phyloP scores from a whole-genome alignment of 768 basidiomycete genomes.

The Arthromyces matolae region DNA sequence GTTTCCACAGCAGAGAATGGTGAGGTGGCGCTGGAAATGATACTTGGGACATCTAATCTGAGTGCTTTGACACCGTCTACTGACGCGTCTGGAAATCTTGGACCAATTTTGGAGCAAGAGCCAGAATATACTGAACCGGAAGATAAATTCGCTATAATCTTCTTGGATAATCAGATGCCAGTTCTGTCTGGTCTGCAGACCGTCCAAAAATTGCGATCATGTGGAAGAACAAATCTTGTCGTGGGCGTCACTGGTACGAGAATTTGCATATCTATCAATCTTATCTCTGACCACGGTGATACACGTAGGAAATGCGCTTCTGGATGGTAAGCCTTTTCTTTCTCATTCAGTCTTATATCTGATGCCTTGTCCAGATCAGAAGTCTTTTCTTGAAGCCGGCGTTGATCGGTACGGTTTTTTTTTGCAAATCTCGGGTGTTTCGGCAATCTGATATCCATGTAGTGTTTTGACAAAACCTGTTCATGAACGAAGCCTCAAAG shows the following conservation, averaged over 20 bases:
- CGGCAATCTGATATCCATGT: conserved; percentile 11
- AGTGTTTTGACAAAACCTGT: conserved; percentile 83
- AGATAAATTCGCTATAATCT: conserved; percentile 44
- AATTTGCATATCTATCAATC: background rate
- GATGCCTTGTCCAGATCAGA: conserved; percentile 52
- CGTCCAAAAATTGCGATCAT: conserved; percentile 58
- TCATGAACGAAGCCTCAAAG: conserved; percentile 50
- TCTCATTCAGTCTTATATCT: background rate
- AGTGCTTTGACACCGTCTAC: conserved; percentile 34
- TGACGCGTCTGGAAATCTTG: conserved; percentile 31
- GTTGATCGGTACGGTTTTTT: conserved; percentile 58
- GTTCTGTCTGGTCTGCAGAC: conserved; percentile 71
- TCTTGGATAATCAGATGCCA: conserved; percentile 80
- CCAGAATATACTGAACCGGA: conserved; percentile 24
- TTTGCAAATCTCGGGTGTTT: background rate
- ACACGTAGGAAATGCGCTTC: conserved; percentile 47
- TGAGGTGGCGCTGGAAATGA: conserved; percentile 68
- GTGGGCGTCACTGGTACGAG: conserved; percentile 73
- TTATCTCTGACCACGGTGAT: background rate
- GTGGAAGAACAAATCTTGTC: conserved; percentile 73
- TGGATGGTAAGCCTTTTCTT: conserved; percentile 36
- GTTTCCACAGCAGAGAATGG: conserved; percentile 87
- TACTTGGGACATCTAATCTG: conserved; percentile 40
- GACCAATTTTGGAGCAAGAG: conserved; percentile 37
- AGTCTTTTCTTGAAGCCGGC: conserved; percentile 72